Evolutionary conservation across 257 asterid genomes (phyloP).

Genomic region (Striga asiatica): DNA sequence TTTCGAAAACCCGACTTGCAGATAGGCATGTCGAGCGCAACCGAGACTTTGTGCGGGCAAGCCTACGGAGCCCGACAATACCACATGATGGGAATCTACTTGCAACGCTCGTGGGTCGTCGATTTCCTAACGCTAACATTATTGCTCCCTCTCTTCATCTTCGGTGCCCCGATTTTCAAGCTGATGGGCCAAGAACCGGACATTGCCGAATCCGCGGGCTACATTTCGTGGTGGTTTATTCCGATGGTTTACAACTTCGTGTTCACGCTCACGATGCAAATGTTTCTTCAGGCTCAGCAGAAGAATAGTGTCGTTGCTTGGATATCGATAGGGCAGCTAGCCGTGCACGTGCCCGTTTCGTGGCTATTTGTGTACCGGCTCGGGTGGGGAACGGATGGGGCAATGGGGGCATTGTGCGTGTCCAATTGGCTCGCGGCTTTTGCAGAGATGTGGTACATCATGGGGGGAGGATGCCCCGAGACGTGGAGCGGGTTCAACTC

Average conservation of each 20-base stretch:
- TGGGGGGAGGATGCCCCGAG: constrained; percentile 50
- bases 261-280: constrained; percentile 52
- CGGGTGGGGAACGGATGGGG: constrained; percentile 48
- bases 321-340: constrained; percentile 33
- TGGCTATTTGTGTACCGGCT: constrained; percentile 40
- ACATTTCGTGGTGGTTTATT: constrained; percentile 51
- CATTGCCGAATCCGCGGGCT: constrained; percentile 42
- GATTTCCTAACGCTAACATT: constrained; percentile 41
- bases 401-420: constrained; percentile 44
- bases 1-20: too few species aligned
- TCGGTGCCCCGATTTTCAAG: constrained; percentile 31
- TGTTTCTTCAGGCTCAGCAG: constrained; percentile 71
- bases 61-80: constrained; percentile 61
- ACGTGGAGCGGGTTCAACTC: constrained; percentile 41
- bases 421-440: constrained; percentile 38
- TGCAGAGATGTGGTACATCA: constrained; percentile 25
- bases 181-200: constrained; percentile 38
- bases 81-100: constrained; percentile 66
- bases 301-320: constrained; percentile 51
- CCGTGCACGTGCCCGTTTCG: constrained; percentile 44
- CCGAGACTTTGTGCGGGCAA: constrained; percentile 75
- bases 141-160: constrained; percentile 45
- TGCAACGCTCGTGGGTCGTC: constrained; percentile 71
- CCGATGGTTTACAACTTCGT: constrained; percentile 47
- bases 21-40: constrained; percentile 80